Base-by-base conservation (phyloP, 306 rosid genomes). In the Vachellia collinsii region DNA sequence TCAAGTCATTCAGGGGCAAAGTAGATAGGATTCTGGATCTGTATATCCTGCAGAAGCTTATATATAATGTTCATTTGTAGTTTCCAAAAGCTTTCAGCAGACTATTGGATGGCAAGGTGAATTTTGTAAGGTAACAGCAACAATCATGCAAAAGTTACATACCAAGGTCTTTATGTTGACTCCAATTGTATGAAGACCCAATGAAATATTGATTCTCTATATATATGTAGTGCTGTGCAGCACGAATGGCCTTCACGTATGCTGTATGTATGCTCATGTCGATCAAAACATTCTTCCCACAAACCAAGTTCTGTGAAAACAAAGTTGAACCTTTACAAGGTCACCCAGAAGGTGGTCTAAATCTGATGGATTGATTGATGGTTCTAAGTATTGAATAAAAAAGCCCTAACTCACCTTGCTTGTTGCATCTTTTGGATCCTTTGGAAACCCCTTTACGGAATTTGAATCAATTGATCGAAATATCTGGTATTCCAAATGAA, bases 251-350 rank as follows among this genome's bases (percentile, higher is more conserved):
- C 89, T 90, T 91, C 78, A 95, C 94, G 46, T 95, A 93, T 53
- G 99, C 99, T 29, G 96, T 85, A 58, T 95, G 99, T 87, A 95
- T 95, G 88, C 99, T 95, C 99, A 95, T 95, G 91, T 95, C 99
- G 36, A 95, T 95, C 86, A 95, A 83, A 86, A 95, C 88, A 87
- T 95, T 95, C 86, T 95, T 95, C 79, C 99, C 98, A 71, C 98
- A 93, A 76, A 93, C 90, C 9, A 95, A 85, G 83, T 91, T 93
- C 99, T 95, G 97, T 75, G 72, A 75, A 25, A 85, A 76, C 50
- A 86, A 75, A 70, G 64, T 64, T 85, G 39, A 90, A 68, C 74
- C 48, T 23, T 77, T 70, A 17, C 79, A 79, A 25, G 22, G 62
- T 59, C 71, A 63, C 59, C 74, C 16, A 48, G 47, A 81, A 71